These are phyloP conservation scores for Tetrapisispora nanseiensis DNA, from an alignment of 805 yeast genomes.

Conservation along the genomic window DNA sequence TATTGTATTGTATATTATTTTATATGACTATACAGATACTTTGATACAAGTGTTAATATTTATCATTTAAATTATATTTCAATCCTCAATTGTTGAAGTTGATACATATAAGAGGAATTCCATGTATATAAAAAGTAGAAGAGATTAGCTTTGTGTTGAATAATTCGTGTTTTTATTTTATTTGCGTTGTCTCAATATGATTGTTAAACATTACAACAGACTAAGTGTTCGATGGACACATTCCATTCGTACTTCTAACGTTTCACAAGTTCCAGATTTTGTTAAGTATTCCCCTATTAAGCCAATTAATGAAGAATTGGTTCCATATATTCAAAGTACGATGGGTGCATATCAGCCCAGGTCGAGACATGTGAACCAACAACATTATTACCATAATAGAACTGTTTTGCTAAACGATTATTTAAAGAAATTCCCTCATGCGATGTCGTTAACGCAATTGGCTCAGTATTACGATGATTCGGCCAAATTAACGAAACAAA, in stretches of 20 bases:
- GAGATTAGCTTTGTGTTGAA: too few relatives aligned
- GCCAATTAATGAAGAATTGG: constrained; percentile 26
- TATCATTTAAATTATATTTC: too few relatives aligned
- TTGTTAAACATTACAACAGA: not conserved
- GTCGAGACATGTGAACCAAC: constrained; percentile 44
- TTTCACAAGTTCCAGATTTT: constrained; percentile 29
- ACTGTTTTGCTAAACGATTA: constrained; percentile 22
- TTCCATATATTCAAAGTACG: constrained; percentile 29
- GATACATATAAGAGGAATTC: not conserved
- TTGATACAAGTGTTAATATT: too few relatives aligned
- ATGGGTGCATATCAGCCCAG: constrained; percentile 33
- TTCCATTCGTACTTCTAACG: constrained; percentile 14
- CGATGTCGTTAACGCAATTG: constrained; percentile 80
- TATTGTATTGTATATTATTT: too few relatives aligned
- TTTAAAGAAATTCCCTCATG: constrained; percentile 57
- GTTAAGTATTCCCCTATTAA: constrained; percentile 28
- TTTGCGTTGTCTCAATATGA: not conserved
- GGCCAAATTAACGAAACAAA: constrained; percentile 56
- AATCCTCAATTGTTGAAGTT: too few relatives aligned
- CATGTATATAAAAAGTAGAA: not conserved
- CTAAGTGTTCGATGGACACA: constrained; percentile 7
- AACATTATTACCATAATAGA: constrained; percentile 69
- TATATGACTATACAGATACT: too few relatives aligned
- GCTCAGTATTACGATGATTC: constrained; percentile 74
- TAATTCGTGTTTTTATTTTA: too few relatives aligned